These are phyloP conservation scores for Clonostachys sp. DNA, from an alignment of 2,329 filamentous ascomycete genomes.

Conservation along the genomic window DNA sequence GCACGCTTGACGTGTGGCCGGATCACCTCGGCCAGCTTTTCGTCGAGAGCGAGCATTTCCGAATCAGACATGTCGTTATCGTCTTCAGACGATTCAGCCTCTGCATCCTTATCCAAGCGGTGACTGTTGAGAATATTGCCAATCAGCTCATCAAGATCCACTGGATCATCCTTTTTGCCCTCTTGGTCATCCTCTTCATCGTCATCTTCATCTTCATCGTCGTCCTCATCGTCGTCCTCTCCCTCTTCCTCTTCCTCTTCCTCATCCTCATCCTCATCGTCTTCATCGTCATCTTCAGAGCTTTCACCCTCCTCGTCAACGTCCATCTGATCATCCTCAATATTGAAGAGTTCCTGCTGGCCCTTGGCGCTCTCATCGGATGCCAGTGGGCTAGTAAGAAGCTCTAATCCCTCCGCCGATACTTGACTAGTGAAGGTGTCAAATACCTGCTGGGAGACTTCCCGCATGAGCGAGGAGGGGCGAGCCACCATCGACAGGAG, in stretches of 20 bases:
- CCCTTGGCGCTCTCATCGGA: constrained; percentile 79
- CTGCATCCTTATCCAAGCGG: constrained; percentile 52
- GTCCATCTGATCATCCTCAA: constrained; percentile 56
- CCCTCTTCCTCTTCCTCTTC: constrained; percentile 43
- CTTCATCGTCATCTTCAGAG: constrained; percentile 18
- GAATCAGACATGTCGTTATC: constrained; percentile 91
- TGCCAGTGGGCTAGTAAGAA: constrained; percentile 63
- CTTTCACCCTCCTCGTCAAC: constrained; percentile 33
- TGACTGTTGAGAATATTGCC: constrained; percentile 74
- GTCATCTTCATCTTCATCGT: constrained; percentile 31
- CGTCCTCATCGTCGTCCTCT: constrained; percentile 32
- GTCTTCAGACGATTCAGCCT: constrained; percentile 51
- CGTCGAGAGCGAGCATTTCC: constrained; percentile 87
- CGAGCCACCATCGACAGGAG: constrained; percentile 86
- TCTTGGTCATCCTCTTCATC: constrained; percentile 37
- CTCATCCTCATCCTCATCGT: constrained; percentile 43
- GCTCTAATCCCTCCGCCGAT: constrained; percentile 65
- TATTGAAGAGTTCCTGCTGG: constrained; percentile 79
- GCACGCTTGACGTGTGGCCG: constrained; percentile 63
- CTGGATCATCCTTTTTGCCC: constrained; percentile 34
- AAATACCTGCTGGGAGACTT: constrained; percentile 86
- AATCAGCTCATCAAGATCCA: constrained; percentile 68
- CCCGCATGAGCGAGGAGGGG: constrained; percentile 77
- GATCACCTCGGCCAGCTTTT: constrained; percentile 81
- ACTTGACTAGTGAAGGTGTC: constrained; percentile 74